Percentiles rank a stretch among this genome's conserved stretches.
These are phyloP conservation scores for Sarocladium strictum DNA, from an alignment of 2,329 filamentous ascomycete species.

Conservation along the genomic window DNA sequence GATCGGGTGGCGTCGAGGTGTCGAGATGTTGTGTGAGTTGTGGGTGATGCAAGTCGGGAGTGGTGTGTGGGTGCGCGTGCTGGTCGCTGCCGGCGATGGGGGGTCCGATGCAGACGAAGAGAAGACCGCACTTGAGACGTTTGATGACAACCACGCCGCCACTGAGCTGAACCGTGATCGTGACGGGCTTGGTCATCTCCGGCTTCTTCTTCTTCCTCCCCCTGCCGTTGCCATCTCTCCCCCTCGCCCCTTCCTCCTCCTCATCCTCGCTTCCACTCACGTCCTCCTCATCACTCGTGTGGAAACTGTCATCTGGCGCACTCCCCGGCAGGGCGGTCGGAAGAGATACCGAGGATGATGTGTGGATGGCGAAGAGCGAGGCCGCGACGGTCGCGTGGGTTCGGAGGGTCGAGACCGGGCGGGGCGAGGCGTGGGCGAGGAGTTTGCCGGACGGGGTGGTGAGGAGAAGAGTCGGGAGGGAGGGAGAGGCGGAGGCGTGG, in stretches of 20 bases:
- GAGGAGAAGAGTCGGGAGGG: conserved; percentile 54
- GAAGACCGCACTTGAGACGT: conserved; percentile 49
- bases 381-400: conserved; percentile 60
- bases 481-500: conserved; percentile 48
- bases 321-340: conserved; percentile 34
- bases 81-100: conserved; percentile 18
- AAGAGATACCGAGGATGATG: conserved; percentile 35
- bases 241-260: conserved; percentile 13
- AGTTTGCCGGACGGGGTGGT: conserved; percentile 57
- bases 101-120: conserved; percentile 56
- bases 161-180: conserved; percentile 53
- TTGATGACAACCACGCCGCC: conserved; percentile 55
- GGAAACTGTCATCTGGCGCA: conserved; percentile 16
- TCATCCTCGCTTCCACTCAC: conserved; percentile 18
- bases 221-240: conserved; percentile 10
- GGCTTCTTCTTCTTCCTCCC: conserved; percentile 1
- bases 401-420: conserved; percentile 51
- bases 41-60: background rate
- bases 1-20: background rate
- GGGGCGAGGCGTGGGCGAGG: conserved; percentile 53
- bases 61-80: conserved; percentile 1
- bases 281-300: conserved; percentile 19
- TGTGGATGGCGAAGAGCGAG: conserved; percentile 54
- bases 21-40: background rate
- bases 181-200: conserved; percentile 28